Conservation (phyloP, 2,329 filamentous ascomycete genomes). For the Hymenoscyphus occultus region DNA sequence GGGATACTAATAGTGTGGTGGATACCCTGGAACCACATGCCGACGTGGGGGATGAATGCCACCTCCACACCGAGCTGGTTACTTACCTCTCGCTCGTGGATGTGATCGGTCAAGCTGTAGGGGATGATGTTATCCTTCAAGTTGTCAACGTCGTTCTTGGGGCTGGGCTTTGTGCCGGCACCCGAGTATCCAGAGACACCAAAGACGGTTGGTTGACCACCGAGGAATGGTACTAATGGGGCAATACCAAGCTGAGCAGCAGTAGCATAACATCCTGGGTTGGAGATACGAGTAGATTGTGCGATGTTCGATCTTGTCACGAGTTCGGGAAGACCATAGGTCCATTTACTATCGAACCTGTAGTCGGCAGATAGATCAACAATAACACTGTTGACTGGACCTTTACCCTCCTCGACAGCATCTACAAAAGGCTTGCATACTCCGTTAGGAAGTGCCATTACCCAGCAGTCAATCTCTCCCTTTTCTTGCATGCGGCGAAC, state of each 20-base stretch:
- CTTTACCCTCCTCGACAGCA: constrained; percentile 70
- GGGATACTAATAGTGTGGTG: constrained; percentile 89
- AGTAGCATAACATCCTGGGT: constrained; percentile 94
- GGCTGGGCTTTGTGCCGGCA: constrained; percentile 87
- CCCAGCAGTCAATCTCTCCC: constrained; percentile 89
- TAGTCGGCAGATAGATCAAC: constrained; percentile 97
- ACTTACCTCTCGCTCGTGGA: constrained; percentile 91
- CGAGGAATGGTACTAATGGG: constrained; percentile 72
- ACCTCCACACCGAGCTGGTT: constrained; percentile 70
- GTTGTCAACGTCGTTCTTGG: constrained; percentile 86
- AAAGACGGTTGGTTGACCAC: constrained; percentile 77
- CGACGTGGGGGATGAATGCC: constrained; percentile 89
- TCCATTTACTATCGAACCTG: constrained; percentile 81
- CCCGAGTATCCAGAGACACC: constrained; percentile 93
- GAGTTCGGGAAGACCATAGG: constrained; percentile 86
- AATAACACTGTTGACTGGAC: constrained; percentile 66
- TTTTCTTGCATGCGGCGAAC: constrained; percentile 79
- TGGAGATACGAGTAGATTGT: constrained; percentile 77
- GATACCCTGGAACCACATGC: constrained; percentile 97
- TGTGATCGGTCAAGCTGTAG: constrained; percentile 88
- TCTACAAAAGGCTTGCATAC: constrained; percentile 94
- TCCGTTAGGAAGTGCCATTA: constrained; percentile 94
- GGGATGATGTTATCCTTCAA: constrained; percentile 86
- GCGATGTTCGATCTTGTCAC: constrained; percentile 74
- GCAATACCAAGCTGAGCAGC: constrained; percentile 87